A percentile compares a stretch with the other conserved stretches of the same genome.
These are phyloP conservation scores for Entomortierella lignicola DNA, from an alignment of 192 early-diverging fungal species.

Conservation along the genomic window DNA sequence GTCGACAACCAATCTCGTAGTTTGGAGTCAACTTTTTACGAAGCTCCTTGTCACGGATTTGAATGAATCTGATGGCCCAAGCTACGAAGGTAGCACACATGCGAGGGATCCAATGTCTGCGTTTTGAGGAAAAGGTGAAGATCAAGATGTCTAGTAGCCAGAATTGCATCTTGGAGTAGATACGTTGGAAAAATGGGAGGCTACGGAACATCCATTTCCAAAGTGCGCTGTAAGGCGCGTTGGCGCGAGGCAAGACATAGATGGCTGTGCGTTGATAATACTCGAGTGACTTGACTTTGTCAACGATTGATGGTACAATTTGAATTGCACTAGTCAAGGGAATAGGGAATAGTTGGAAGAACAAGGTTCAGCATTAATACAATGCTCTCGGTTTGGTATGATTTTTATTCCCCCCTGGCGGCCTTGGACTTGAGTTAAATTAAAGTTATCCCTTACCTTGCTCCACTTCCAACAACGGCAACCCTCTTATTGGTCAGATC, in stretches of 20 bases:
- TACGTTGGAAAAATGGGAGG: slow-evolving; percentile 45
- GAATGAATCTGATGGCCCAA: slow-evolving; percentile 17
- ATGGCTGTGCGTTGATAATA: slow-evolving; percentile 51
- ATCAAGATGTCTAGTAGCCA: slow-evolving; percentile 12
- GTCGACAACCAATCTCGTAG: slow-evolving; percentile 55
- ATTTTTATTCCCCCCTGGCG: too few relatives aligned
- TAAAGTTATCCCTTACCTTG: slow-evolving; percentile 24
- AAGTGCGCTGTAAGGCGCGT: slow-evolving; percentile 30
- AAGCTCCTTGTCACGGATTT: slow-evolving; percentile 35
- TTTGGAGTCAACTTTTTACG: slow-evolving; percentile 48
- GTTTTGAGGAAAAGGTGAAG: slow-evolving; percentile 11
- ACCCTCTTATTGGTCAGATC: slow-evolving; percentile 37
- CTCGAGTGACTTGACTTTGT: slow-evolving; percentile 33
- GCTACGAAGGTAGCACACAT: neutral
- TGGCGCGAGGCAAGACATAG: slow-evolving; percentile 35
- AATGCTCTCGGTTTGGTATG: too few relatives aligned
- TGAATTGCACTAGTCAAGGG: slow-evolving; percentile 32
- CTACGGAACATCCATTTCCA: slow-evolving; percentile 48
- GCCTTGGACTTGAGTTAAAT: too few relatives aligned
- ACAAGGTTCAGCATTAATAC: too few relatives aligned
- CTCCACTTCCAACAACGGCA: slow-evolving; percentile 33
- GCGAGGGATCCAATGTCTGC: slow-evolving; percentile 9
- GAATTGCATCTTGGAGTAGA: slow-evolving; percentile 21
- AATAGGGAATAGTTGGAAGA: neutral
- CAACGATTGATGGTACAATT: slow-evolving; percentile 45